Evolutionary conservation across 73 alveolate species (phyloP).

Genomic region (Tetrahymena malaccensis): DNA sequence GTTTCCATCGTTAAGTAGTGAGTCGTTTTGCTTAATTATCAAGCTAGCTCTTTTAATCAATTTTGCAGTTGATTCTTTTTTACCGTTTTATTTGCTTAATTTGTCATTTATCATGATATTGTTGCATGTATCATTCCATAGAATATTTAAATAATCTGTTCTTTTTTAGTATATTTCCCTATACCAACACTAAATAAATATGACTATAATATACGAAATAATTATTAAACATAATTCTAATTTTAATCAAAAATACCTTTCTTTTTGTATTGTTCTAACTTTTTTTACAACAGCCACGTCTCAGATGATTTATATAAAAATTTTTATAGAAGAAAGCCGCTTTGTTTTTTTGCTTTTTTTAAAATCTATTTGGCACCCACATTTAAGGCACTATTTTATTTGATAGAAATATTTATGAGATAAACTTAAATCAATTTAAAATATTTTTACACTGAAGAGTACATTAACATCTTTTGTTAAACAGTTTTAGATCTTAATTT

Average conservation of each 20-base stretch:
- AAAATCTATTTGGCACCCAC: background rate
- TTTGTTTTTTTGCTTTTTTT: background rate
- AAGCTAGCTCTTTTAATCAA: background rate
- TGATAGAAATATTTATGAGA: background rate
- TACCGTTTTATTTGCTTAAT: background rate
- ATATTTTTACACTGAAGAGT: background rate
- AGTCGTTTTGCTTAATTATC: background rate
- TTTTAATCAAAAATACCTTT: background rate
- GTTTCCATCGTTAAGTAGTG: background rate
- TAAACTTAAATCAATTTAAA: background rate
- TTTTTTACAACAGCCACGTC: background rate
- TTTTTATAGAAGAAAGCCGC: background rate
- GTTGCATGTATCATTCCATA: background rate
- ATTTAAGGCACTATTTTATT: background rate
- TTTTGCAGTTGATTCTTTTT: background rate
- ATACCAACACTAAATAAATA: background rate
- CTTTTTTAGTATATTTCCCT: background rate
- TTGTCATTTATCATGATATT: background rate
- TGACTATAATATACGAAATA: background rate
- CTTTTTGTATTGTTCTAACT: background rate
- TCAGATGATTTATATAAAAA: background rate
- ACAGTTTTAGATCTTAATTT: background rate
- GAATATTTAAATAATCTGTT: background rate
- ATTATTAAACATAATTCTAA: background rate
- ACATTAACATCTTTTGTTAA: background rate